Evolutionary conservation across 2,329 filamentous ascomycete genomes (phyloP), one percentile per base, ranked within the genome.

Genomic region (Malbranchea cinnamomea): DNA sequence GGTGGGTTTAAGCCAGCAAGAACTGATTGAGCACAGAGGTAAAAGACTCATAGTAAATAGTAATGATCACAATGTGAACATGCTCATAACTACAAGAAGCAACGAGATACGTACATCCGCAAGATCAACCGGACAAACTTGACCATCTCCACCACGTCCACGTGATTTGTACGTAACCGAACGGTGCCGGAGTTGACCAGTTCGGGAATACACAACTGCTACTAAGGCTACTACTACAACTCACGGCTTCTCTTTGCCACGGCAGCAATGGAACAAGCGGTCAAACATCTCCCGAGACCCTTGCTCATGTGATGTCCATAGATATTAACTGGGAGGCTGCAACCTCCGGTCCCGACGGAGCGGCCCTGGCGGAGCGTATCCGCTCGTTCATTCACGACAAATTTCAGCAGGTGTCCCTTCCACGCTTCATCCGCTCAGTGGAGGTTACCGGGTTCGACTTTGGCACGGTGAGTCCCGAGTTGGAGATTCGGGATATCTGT

Each of bases 271-370:
- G n/a, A n/a, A 2, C 16, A 19, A 4, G 4, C 5, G 9, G n/a
- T 10, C 9, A 3, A 11, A 14, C 13, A 25, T n/a, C 13, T n/a
- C 15, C 13, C n/a, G n/a, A n/a, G n/a, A n/a, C n/a, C 23, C 38
- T 29, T 30, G 26, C 44, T 41, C 37, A 50, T 52, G 54, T 56
- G 37, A 98, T 98, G 89, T 95, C 89, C 44, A 87, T 98, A 62
- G 85, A 95, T 50, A 78, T 98, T 53, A 84, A 92, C 58, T 98
- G 89, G 89, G 78, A 89, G 48, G 79, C 78, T 38, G 71, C 95
- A 49, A 95, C 87, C 13, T 76, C 74, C 38, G 89, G 89, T 16
- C 73, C 83, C 28, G 87, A 95, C 56, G 87, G 89, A 33, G 68
- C 75, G 40, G 79, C 73, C 31, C 74, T 94, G 37, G 84, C 87